phyloP scores from a whole-genome alignment of 2,329 filamentous ascomycete species.

The Berkeleyomyces basicola region DNA sequence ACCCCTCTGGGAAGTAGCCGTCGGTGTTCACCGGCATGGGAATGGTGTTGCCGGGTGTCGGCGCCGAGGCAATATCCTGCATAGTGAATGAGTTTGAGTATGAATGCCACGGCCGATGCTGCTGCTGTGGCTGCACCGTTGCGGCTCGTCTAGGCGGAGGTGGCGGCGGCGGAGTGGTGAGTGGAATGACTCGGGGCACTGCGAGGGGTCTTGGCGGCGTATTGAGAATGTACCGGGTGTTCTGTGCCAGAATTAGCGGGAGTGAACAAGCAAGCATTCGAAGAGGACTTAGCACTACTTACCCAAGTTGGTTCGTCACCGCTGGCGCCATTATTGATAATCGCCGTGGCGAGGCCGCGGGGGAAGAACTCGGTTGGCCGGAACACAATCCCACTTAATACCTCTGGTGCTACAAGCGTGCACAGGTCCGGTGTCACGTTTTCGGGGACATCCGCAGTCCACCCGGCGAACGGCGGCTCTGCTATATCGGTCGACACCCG shows the following conservation, averaged over 20 bases:
- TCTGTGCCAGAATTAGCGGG: neutral
- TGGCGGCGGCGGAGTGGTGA: neutral
- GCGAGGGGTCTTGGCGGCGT: neutral
- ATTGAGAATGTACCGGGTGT: neutral
- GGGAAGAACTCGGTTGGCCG: neutral
- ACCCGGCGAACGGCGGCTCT: neutral
- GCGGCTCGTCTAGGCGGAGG: too few species aligned
- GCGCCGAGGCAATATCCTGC: neutral
- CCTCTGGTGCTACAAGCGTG: neutral
- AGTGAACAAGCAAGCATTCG: neutral
- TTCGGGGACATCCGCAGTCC: neutral
- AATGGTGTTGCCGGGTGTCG: conserved; percentile 1
- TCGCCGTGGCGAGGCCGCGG: neutral
- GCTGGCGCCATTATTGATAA: neutral
- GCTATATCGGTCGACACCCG: neutral
- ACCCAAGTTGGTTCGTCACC: neutral
- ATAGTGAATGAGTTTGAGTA: neutral
- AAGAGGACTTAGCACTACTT: neutral
- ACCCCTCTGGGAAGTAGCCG: neutral
- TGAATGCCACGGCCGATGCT: neutral
- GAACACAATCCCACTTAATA: neutral
- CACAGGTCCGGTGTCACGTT: neutral
- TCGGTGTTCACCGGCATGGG: neutral
- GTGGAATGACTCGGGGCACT: neutral
- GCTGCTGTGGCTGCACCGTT: neutral